Base-by-base conservation (phyloP, 1,139 yeast genomes). In the Nakaseomyces glabratus region DNA sequence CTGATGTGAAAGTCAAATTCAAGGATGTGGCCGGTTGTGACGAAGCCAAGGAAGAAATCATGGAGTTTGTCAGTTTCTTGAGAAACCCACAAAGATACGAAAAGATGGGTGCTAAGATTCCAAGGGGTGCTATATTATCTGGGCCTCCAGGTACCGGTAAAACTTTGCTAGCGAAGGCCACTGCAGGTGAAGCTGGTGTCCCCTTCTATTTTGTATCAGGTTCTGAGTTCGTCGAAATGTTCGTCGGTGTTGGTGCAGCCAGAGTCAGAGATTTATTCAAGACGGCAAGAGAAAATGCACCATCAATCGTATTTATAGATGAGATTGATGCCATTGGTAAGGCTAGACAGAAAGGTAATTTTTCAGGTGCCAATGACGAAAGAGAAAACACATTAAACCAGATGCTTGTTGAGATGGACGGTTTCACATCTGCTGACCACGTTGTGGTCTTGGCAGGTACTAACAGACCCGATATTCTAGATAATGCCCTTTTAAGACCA, bases 131-230 rank as follows among this genome's bases (percentile, higher is more conserved):
- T 9, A 85, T 90, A 45, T 66, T 93, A 41, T 82, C 95, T 10
- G 98, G 98, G 40, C 95, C 97, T n/a, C 98, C 98, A 34, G 98
- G 98, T 68, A 90, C 98, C 6, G 98, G 98, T 77, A 90, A 90
- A 60, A 90, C 98, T 1, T 66, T 90, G 44, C 66, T 90, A 39
- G 98, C 98, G n/a, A 88, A 84, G 58, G 98, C 98, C 4, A 90
- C 97, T 28, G 98, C 98, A 1, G 98, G 98, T 45, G 98, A 90
- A 61, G 97, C 97, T 0, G 94, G 90, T 34, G 98, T 90, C 30
- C 97, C 98, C 24, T 90, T 90, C 55, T 75, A 76, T 47, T 81
- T 95, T 11, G 97, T 90, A 9, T 82, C 95, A 4, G 98, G 97
- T 47, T 86, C 97, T n/a, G 97, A 90, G 57, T 90, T 90, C 48